These are phyloP conservation scores for Ophiocordyceps camponoti-saundersi DNA, from an alignment of 2,329 filamentous ascomycete genomes.

Conservation along the genomic window DNA sequence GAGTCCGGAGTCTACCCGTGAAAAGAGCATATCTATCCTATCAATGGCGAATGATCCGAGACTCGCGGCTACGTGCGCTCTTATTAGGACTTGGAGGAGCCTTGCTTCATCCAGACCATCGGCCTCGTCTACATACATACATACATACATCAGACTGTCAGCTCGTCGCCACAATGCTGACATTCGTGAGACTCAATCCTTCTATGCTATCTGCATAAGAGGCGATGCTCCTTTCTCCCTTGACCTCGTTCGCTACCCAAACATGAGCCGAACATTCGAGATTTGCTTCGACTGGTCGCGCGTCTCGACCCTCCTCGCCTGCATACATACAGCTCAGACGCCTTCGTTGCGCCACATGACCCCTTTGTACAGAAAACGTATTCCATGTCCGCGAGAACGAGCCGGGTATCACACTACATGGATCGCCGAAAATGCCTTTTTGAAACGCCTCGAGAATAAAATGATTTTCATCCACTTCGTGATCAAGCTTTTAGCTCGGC, in stretches of 20 bases:
- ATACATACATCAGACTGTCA: too few species aligned
- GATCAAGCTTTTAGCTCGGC: slow-evolving; percentile 32
- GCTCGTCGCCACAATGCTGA: not conserved
- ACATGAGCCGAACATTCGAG: not conserved
- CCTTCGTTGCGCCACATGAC: slow-evolving; percentile 4
- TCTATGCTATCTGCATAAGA: not conserved
- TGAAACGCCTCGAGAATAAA: slow-evolving; percentile 13
- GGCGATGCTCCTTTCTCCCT: not conserved
- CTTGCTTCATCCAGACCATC: not conserved
- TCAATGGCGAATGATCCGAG: too few species aligned
- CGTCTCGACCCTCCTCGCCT: not conserved
- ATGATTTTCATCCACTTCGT: slow-evolving; percentile 9
- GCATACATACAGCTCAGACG: slow-evolving; percentile 3
- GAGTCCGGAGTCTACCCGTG: too few species aligned
- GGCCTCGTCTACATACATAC: not conserved
- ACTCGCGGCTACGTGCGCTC: too few species aligned
- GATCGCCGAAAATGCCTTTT: slow-evolving; percentile 9
- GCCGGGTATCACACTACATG: slow-evolving; percentile 17
- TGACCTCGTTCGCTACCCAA: not conserved
- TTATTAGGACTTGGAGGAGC: not conserved
- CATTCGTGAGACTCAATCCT: slow-evolving; percentile 1
- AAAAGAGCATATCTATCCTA: too few species aligned
- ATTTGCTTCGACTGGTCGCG: not conserved
- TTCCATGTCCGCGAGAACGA: slow-evolving; percentile 10
- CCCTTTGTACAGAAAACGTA: slow-evolving; percentile 6